Evolutionary conservation across 345 rosid species (phyloP), one percentile per base, ranked within the genome.

Genomic region (Moricandia arvensis): DNA sequence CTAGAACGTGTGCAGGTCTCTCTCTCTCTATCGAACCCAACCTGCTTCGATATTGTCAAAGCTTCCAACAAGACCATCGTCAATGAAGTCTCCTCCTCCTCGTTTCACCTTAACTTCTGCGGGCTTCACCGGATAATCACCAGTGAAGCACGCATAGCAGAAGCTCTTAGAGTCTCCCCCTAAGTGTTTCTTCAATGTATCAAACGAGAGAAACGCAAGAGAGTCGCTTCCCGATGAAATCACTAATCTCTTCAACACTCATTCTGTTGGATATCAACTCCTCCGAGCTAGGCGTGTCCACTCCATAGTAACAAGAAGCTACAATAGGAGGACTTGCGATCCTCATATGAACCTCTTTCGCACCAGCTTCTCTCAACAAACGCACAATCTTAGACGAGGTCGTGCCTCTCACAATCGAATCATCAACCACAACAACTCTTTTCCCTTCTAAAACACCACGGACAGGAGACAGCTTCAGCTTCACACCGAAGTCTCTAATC

Each of bases 291-390:
- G 99, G 99, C 0, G 97, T 89, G 72, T 95, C 99, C 66, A 95
- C 99, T 27, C 99, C 97, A 51, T 92, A 92, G 49, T 90, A 89
- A 76, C 99, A 95, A 7, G 98, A 88, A 0, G 86, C 94, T 0
- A 88, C 79, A 1, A 90, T 89, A 12, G 98, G 98, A n/a, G 99
- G 99, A 78, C 98, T 90, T 0, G 99, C 99, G 9, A 95, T 92
- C 83, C 98, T 88, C 97, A 90, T 95, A 62, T 92, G 99, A 75
- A 95, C 94, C 83, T 95, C 98, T 72, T 89, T 95, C 0, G 93
- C 99, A 4, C 98, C 99, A 0, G 99, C 87, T 75, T 92, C 97
- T 79, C 87, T 86, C 27, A 95, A 57, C 83, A 95, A 62, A 76
- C 97, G 83, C 24, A 95, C 97, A 47, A 95, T 92, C 85, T 95